Evolutionary conservation across 139 green algal species (phyloP).

Genomic region (Monoraphidium neglectum): DNA sequence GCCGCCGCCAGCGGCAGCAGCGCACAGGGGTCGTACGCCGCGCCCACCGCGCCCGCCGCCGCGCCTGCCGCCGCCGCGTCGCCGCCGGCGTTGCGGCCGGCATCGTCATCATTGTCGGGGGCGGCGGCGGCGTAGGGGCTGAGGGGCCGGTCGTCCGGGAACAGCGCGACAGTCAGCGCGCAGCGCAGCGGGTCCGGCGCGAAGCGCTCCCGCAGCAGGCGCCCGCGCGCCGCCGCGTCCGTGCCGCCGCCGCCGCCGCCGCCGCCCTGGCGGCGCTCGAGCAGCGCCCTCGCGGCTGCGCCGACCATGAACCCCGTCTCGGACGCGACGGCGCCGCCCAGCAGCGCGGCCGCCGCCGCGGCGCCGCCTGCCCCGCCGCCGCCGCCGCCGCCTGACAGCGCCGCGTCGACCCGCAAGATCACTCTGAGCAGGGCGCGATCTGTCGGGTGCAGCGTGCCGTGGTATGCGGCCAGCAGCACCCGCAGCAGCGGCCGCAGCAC

Average conservation of each 20-base stretch:
- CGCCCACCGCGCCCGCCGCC: slow-evolving; percentile 2
- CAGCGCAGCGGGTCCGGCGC: slow-evolving; percentile 37
- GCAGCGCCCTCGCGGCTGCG: slow-evolving; percentile 9
- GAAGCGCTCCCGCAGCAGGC: slow-evolving; percentile 22
- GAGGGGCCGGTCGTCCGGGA: slow-evolving; percentile 46
- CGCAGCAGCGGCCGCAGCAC: too few relatives aligned
- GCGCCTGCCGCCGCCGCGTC: slow-evolving; percentile 14
- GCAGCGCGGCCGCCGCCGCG: slow-evolving; percentile 24
- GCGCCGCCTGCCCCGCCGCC: too few relatives aligned
- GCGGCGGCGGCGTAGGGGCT: slow-evolving; percentile 8
- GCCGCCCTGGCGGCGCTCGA: slow-evolving; percentile 7
- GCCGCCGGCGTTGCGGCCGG: neutral
- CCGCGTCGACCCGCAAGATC: too few relatives aligned
- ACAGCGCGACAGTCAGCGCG: slow-evolving; percentile 46
- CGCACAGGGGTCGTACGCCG: slow-evolving; percentile 59
- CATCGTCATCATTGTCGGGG: neutral
- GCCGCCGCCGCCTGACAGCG: too few relatives aligned
- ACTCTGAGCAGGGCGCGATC: too few relatives aligned
- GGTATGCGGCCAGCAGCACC: too few relatives aligned
- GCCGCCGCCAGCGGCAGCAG: slow-evolving; percentile 50
- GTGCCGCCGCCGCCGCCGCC: slow-evolving; percentile 14
- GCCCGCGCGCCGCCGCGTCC: neutral
- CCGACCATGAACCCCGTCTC: slow-evolving; percentile 35
- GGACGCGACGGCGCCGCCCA: slow-evolving; percentile 26
- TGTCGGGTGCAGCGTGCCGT: too few relatives aligned